Evolutionary conservation across 1,284 basidiomycete genomes (phyloP), one percentile per base, ranked within the genome.

Genomic region (Apiotrichum siamense): DNA sequence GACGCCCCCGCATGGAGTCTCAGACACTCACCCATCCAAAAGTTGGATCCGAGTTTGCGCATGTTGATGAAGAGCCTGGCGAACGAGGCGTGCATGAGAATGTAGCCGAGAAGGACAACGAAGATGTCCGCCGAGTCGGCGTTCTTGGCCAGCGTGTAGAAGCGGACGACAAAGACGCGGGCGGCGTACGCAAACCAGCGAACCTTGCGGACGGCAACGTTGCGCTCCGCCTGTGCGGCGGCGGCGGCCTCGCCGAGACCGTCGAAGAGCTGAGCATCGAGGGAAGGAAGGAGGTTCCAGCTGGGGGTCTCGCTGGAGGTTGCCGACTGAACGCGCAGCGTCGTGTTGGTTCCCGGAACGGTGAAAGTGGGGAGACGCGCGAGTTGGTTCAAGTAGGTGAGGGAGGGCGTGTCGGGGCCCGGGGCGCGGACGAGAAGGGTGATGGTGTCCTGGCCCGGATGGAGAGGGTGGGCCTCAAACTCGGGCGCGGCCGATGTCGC

Each of bases 41-140:
- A 90, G 67, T 86, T 87, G 47, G 85, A 88, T 21, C 90, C 90
- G 27, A 97, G 80, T 27, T 85, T 84, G 42, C 90, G 82, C 61
- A 90, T 90, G 61, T 88, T 86, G 60, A 86, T 78, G 76, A 93
- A 86, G 36, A 96, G 80, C 52, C 91, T 85, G 72, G 91, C 84
- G 76, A 98, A 97, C 1, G 93, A 94, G 25, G 79, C 80, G 76
- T 97, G 93, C 94, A 99, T 98, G 52, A 97, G 79, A 46, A 94
- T 75, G 74, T 98, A 98, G 25, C 93, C 96, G 6, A 86, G 81
- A n/a, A 97, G 81, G 65, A 98, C 90, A 61, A 97, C 85, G 49
- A 94, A 80, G 66, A 98, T 97, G 74, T 98, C 94, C 21, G 94
- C 83, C 3, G 90, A 92, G 75, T 97, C 90, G 24, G 96, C 92